Evolutionary conservation across 805 yeast species (phyloP).

Genomic region (Wickerhamiella alocasiicola): DNA sequence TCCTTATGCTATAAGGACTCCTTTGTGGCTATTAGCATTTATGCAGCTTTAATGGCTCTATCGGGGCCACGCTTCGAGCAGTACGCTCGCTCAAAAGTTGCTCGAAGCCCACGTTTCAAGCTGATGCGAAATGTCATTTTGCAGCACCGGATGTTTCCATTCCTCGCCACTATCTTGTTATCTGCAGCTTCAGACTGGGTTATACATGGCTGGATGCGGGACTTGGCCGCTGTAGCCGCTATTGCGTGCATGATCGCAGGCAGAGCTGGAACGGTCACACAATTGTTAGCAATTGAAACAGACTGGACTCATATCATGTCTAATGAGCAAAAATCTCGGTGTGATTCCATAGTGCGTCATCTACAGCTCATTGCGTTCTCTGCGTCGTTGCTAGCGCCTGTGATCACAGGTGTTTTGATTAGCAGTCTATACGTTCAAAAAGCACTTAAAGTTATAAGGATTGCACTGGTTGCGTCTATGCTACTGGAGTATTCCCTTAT

Average conservation of each 20-base stretch:
- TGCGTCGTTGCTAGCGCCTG: slow-evolving; percentile 14
- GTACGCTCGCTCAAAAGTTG: slow-evolving; percentile 4
- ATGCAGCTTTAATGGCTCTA: slow-evolving; percentile 11
- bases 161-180: background rate
- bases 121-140: slow-evolving; percentile 4
- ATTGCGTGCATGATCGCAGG: background rate
- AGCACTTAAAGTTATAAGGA: slow-evolving; percentile 10
- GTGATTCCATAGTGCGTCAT: slow-evolving; percentile 12
- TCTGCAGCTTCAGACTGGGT: background rate
- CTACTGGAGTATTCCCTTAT: slow-evolving; percentile 17
- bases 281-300: slow-evolving; percentile 12
- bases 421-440: slow-evolving; percentile 8
- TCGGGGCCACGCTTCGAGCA: slow-evolving; percentile 7
- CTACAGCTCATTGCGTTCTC: slow-evolving; percentile 14
- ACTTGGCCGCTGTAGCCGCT: background rate
- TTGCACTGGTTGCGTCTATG: slow-evolving; percentile 11
- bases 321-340: slow-evolving; percentile 18
- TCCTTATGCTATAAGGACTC: slow-evolving; percentile 10
- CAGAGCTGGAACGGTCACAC: slow-evolving; percentile 9
- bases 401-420: slow-evolving; percentile 12
- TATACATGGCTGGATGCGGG: background rate
- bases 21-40: slow-evolving; percentile 16
- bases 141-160: slow-evolving; percentile 5
- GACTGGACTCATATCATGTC: slow-evolving; percentile 22
- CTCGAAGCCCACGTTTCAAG: slow-evolving; percentile 4